Evolutionary conservation across 495 filamentous ascomycete genomes (phyloP).

Genomic region (Poronia punctata): DNA sequence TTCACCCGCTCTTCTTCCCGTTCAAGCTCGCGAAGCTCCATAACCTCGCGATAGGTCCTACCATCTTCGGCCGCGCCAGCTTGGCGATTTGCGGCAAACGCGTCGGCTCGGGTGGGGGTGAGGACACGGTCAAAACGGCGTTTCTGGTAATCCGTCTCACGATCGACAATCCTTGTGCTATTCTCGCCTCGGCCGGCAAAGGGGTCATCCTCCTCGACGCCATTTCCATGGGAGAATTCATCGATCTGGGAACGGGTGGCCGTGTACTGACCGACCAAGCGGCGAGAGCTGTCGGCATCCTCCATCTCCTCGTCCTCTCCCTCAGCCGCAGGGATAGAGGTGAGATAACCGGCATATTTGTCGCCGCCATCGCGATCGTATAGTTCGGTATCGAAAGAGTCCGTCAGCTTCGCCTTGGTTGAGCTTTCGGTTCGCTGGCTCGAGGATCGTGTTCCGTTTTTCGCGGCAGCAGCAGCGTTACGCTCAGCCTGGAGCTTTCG

Average conservation of each 20-base stretch:
- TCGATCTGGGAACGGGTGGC: slow-evolving; percentile 85
- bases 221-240: slow-evolving; percentile 80
- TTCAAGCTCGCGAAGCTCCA: slow-evolving; percentile 86
- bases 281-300: slow-evolving; percentile 63
- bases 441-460: slow-evolving; percentile 78
- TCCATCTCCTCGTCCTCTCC: slow-evolving; percentile 83
- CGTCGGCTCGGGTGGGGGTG: slow-evolving; percentile 82
- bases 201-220: slow-evolving; percentile 88
- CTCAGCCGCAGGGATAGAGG: slow-evolving; percentile 73
- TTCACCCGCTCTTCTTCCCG: slow-evolving; percentile 88
- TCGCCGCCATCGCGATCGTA: slow-evolving; percentile 77
- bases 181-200: slow-evolving; percentile 76
- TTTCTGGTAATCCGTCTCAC: slow-evolving; percentile 98
- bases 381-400: slow-evolving; percentile 86
- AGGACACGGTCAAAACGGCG: slow-evolving; percentile 81
- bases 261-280: slow-evolving; percentile 94
- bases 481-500: slow-evolving; percentile 84
- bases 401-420: slow-evolving; percentile 91
- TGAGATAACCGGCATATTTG: slow-evolving; percentile 87
- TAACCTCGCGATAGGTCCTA: slow-evolving; percentile 77
- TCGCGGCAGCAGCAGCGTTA: slow-evolving; percentile 72
- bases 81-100: slow-evolving; percentile 71
- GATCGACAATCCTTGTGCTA: slow-evolving; percentile 78
- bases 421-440: slow-evolving; percentile 84
- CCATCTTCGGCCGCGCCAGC: slow-evolving; percentile 56